Percentiles rank a stretch among this genome's conserved stretches.
Evolutionary conservation across 2,329 filamentous ascomycete genomes (phyloP).

Genomic region (Teratosphaeria epicoccoides): DNA sequence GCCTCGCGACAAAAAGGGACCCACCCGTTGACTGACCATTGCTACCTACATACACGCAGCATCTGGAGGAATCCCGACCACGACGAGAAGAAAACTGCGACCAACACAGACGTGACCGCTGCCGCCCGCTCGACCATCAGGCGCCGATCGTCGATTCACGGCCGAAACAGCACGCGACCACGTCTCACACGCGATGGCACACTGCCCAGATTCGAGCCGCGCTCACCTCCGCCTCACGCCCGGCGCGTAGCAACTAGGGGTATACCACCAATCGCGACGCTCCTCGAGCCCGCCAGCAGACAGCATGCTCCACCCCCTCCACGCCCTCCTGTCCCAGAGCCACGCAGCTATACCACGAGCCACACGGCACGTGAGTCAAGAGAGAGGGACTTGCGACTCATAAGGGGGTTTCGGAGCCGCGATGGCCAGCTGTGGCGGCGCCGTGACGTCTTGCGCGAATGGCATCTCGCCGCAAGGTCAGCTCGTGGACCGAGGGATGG

Average conservation of each 20-base stretch:
- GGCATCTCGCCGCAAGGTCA: background rate
- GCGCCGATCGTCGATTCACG: constrained; percentile 29
- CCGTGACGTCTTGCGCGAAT: background rate
- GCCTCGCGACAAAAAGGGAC: background rate
- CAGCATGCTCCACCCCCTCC: constrained; percentile 5
- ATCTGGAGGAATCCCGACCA: constrained; percentile 46
- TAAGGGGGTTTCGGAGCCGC: background rate
- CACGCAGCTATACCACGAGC: constrained; percentile 12
- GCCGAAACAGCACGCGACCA: constrained; percentile 16
- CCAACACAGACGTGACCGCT: constrained; percentile 44
- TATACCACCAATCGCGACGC: constrained; percentile 20
- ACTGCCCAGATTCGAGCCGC: constrained; percentile 16
- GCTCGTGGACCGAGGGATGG: too few species aligned
- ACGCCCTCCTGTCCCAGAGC: constrained; percentile 18
- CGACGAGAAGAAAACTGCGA: constrained; percentile 28
- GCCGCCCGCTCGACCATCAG: constrained; percentile 48
- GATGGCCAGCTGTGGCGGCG: background rate
- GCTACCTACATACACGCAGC: constrained; percentile 25
- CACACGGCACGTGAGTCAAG: background rate
- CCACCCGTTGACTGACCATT: constrained; percentile 2
- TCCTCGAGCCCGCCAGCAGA: constrained; percentile 21
- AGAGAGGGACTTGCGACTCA: background rate
- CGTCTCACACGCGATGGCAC: constrained; percentile 19
- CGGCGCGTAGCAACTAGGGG: constrained; percentile 11
- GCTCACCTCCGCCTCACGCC: constrained; percentile 12